Evolutionary conservation across 2,329 filamentous ascomycete species (phyloP), one percentile per base, ranked within the genome.

Genomic region (Thielaviopsis cerberus): DNA sequence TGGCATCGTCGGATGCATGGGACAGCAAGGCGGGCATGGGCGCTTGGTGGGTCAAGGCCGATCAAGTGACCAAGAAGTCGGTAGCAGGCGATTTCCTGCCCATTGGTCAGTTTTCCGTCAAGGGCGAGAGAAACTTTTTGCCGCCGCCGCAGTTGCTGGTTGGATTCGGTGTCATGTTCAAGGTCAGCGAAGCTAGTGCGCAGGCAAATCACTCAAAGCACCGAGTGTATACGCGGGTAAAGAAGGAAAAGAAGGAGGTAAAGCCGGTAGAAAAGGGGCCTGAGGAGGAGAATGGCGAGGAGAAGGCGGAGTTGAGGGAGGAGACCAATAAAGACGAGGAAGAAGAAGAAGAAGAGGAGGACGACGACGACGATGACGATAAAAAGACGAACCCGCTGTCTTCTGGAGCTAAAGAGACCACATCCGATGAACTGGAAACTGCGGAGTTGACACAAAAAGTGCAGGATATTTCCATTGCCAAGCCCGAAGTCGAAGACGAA

Each of bases 21-120:
- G 92, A 97, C 61, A 91, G 87, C 1, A 98, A 98, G 69, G 91
- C 91, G 8, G 81, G 88, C 17, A 94, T 97, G 86, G 85, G 86
- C 20, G 90, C 91, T 8, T 98, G 88, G 85, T 98, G 92, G 92
- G 91, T 94, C 0, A 82, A 84, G 62, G 85, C 87, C 1, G 83
- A 91, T 57, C 90, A 97, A 68, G 88, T 98, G 0, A 88, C 86
- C 10, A 97, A 97, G 71, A 87, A 82, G 34, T 83, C 85, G 0
- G 76, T 82, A 0, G 81, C 79, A 0, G 91, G 91, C 24, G 90
- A 94, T 63, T 91, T 87, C 64, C 71, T 98, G 6, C 79, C 82
- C 0, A 75, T 79, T 0, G 92, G 91, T 20, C 80, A 80, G 62
- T 96, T 98, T 68, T 80, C 83, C 69, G 76, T 96, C 53, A 79